Evolutionary conservation across 148 eudicot species (phyloP).

Genomic region (Pharnaceum exiguum): DNA sequence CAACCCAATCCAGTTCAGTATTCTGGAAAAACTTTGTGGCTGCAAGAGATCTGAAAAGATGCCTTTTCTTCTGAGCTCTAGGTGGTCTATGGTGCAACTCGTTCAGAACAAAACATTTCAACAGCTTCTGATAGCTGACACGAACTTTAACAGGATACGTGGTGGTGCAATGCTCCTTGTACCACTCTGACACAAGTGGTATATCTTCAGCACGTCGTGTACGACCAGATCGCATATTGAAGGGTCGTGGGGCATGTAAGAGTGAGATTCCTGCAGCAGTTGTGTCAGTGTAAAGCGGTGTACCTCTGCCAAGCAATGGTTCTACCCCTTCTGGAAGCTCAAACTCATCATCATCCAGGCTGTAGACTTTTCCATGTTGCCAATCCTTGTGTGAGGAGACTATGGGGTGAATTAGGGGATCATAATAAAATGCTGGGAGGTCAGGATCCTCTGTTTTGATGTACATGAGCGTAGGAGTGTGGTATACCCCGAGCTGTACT

Average conservation of each 20-base stretch:
- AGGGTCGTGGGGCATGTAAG: constrained; percentile 91
- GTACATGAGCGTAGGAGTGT: constrained; percentile 96
- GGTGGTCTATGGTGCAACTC: constrained; percentile 99
- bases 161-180: constrained; percentile 98
- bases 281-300: constrained; percentile 85
- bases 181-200: constrained; percentile 98
- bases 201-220: constrained; percentile 96
- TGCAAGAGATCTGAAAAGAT: constrained; percentile 83
- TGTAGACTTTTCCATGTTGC: constrained; percentile 54
- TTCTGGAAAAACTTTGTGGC: constrained; percentile 98
- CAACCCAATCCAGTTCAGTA: constrained; percentile 98
- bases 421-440: constrained; percentile 96
- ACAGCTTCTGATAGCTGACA: constrained; percentile 92
- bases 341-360: constrained; percentile 91
- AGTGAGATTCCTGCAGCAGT: constrained; percentile 96
- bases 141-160: constrained; percentile 98
- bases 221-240: constrained; percentile 98
- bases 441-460: constrained; percentile 99
- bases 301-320: constrained; percentile 64
- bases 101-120: constrained; percentile 95
- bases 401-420: constrained; percentile 94
- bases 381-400: constrained; percentile 60
- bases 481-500: constrained; percentile 86
- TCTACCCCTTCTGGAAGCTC: constrained; percentile 88
- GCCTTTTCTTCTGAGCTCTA: constrained; percentile 98